Evolutionary conservation across 352 stramenopile genomes (phyloP).

Genomic region (Globisporangium iwayamae): DNA sequence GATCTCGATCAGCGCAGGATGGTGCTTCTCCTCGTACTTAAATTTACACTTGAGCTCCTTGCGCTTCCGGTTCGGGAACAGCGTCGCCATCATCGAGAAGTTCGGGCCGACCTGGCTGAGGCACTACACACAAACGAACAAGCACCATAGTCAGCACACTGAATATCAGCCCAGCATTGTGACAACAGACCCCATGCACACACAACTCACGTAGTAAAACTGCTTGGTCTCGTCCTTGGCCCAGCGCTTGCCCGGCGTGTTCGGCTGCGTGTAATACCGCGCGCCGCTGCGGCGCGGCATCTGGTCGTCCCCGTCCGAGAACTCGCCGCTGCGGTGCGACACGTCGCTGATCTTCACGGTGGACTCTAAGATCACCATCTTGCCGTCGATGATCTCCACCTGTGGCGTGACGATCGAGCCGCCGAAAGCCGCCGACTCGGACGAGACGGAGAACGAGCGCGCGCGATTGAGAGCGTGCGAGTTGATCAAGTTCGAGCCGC

Average conservation of each 20-base stretch:
- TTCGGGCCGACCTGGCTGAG: constrained; percentile 80
- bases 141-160: constrained; percentile 5
- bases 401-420: constrained; percentile 70
- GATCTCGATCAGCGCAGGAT: constrained; percentile 73
- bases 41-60: constrained; percentile 88
- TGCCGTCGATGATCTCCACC: constrained; percentile 81
- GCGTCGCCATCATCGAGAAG: constrained; percentile 85
- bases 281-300: constrained; percentile 31
- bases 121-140: constrained; percentile 26
- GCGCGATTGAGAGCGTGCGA: constrained; percentile 43
- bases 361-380: constrained; percentile 77
- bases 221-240: constrained; percentile 83
- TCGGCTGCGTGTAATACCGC: constrained; percentile 38
- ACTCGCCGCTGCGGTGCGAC: constrained; percentile 25
- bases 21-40: constrained; percentile 84
- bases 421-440: constrained; percentile 55
- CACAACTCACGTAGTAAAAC: constrained; percentile 74
- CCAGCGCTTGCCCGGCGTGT: constrained; percentile 61
- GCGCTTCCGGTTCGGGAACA: constrained; percentile 79
- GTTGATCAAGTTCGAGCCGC: constrained; percentile 31
- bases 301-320: constrained; percentile 24
- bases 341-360: constrained; percentile 65
- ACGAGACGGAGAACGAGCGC: constrained; percentile 60
- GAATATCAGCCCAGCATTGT: background rate
- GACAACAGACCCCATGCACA: background rate